Evolutionary conservation across 2,329 filamentous ascomycete genomes (phyloP).

Genomic region (Venturia pyrina): DNA sequence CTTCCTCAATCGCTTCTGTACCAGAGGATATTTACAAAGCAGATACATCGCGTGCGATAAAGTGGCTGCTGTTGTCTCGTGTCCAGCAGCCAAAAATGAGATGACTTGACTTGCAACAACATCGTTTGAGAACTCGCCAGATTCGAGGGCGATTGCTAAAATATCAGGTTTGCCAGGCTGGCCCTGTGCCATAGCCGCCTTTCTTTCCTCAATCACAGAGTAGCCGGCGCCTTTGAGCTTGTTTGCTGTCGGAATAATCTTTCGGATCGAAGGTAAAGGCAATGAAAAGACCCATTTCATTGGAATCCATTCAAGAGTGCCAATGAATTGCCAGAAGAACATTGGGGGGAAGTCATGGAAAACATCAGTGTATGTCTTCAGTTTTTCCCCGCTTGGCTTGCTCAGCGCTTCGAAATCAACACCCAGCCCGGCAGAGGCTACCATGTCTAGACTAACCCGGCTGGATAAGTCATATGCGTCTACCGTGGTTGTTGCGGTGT

Average conservation of each 20-base stretch:
- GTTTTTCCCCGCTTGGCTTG: slow-evolving; percentile 40
- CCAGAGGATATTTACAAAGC: slow-evolving; percentile 38
- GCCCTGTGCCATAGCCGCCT: slow-evolving; percentile 40
- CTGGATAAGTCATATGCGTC: slow-evolving; percentile 17
- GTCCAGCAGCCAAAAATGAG: slow-evolving; percentile 29
- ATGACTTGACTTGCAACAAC: slow-evolving; percentile 33
- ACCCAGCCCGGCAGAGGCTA: slow-evolving; percentile 46
- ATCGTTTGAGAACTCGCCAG: slow-evolving; percentile 28
- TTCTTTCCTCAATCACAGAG: slow-evolving; percentile 62
- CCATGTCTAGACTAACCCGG: slow-evolving; percentile 48
- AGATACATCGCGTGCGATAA: slow-evolving; percentile 46
- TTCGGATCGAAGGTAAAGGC: slow-evolving; percentile 55
- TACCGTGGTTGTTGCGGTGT: neutral
- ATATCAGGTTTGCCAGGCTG: slow-evolving; percentile 33
- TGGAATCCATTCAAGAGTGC: neutral
- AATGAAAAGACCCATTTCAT: slow-evolving; percentile 48
- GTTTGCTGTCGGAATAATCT: slow-evolving; percentile 28
- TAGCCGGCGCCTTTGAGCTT: slow-evolving; percentile 49
- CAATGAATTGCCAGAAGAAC: slow-evolving; percentile 37
- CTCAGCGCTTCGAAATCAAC: slow-evolving; percentile 44
- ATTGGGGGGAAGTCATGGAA: slow-evolving; percentile 39
- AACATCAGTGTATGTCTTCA: slow-evolving; percentile 40
- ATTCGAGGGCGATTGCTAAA: slow-evolving; percentile 28
- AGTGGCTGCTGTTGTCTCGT: slow-evolving; percentile 23
- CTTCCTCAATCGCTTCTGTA: slow-evolving; percentile 38